Base-by-base conservation (phyloP, 179 eudicot genomes). In the Drosera spatulata region DNA sequence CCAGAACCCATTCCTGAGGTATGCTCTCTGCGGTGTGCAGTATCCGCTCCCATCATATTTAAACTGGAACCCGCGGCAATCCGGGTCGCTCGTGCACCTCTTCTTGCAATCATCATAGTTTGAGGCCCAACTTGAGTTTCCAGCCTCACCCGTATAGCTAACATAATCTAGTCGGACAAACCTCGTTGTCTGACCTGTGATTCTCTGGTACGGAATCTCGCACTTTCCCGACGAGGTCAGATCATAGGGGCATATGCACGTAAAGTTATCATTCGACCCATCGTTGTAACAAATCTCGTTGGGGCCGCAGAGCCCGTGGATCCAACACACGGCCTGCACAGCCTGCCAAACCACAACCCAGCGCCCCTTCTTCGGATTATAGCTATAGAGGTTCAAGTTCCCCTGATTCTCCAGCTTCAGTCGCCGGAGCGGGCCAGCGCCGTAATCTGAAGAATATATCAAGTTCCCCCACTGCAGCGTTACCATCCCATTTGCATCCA, bases 261-360 rank as follows among this genome's bases (percentile, higher is more conserved):
- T 60, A 58, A 71, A 54, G 50, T 13, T 64, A 67, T 52, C 12
- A n/a, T 63, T 72, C 4, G 68, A 59, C 53, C 71, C 82, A 42
- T 80, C 67, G 57, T 66, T 81, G 56, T 72, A 69, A 53, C 97
- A 90, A 22, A 90, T 77, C 38, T 65, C 69, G 50, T 87, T 83
- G 1, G 75, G 62, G 53, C 95, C 97, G 53, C 97, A 90, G 39
- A 73, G 61, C 11, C 95, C 97, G 33, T 68, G 80, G 0, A 83
- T 65, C 39, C 3, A 14, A 38, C 97, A 90, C 14, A 68, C 66
- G 53, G 81, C 77, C 39, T 69, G 63, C n/a, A 75, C 48, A 13
- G 94, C 95, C 52, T 69, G 60, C 95, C 95, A 90, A 46, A 53
- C 79, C 39, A 66, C 66, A 9, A 40, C 60, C 97, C 97, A 91